Conservation (phyloP, 768 basidiomycete species). For the Agaricus subrufescens region DNA sequence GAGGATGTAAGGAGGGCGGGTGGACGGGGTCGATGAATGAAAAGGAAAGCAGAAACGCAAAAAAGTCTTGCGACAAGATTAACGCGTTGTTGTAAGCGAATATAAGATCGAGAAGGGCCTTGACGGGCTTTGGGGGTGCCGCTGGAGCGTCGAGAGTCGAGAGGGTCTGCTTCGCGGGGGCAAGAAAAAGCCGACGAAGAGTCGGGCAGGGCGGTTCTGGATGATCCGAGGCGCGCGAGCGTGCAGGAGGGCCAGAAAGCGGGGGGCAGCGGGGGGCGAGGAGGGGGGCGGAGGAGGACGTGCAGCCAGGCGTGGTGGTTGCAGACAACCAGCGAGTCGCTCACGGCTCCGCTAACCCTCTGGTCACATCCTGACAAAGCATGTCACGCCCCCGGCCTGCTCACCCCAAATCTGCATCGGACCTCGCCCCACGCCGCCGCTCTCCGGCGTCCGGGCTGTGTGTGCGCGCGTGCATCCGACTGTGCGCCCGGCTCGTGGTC, state of each 20-base stretch:
- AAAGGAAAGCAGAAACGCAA: constrained; percentile 17
- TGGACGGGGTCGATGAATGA: constrained; percentile 8
- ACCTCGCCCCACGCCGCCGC: too few species aligned
- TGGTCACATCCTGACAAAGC: constrained; percentile 7
- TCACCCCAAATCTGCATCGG: not conserved
- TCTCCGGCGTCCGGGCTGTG: not conserved
- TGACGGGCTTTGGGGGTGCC: constrained; percentile 20
- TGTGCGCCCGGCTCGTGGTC: not conserved
- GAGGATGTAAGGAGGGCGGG: constrained; percentile 11
- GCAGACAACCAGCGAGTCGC: constrained; percentile 38
- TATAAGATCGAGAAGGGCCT: constrained; percentile 22
- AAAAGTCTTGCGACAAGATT: constrained; percentile 24
- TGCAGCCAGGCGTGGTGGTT: not conserved
- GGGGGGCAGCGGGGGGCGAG: too few species aligned
- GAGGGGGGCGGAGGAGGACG: too few species aligned
- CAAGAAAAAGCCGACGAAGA: constrained; percentile 26
- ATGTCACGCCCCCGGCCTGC: not conserved
- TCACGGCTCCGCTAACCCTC: constrained; percentile 35
- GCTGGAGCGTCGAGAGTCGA: constrained; percentile 27
- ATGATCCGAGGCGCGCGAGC: constrained; percentile 13
- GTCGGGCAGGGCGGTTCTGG: constrained; percentile 17
- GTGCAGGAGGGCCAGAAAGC: constrained; percentile 13
- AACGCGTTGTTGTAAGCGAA: constrained; percentile 21
- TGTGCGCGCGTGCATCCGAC: not conserved
- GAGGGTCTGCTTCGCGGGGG: constrained; percentile 22